These are phyloP conservation scores for Naganishia cerealis DNA, from an alignment of 1,284 basidiomycete species.

Conservation along the genomic window DNA sequence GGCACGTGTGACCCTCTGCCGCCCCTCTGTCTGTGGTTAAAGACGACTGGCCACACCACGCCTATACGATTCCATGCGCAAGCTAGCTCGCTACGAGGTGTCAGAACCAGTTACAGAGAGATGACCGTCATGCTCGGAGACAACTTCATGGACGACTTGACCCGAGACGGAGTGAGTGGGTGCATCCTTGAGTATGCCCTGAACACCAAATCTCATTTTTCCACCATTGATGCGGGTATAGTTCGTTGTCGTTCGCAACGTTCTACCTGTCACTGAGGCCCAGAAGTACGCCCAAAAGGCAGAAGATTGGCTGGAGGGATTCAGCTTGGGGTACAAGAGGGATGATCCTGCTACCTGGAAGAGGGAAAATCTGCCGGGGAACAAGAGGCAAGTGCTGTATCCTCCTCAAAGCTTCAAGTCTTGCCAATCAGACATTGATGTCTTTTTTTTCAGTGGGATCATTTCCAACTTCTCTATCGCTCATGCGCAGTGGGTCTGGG, in stretches of 20 bases:
- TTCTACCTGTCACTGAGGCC: slow-evolving; percentile 40
- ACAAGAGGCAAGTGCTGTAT: slow-evolving; percentile 9
- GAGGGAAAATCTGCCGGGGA: slow-evolving; percentile 19
- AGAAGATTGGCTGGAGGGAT: slow-evolving; percentile 45
- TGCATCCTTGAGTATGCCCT: background rate
- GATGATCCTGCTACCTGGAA: slow-evolving; percentile 46
- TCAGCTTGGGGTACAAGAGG: slow-evolving; percentile 46
- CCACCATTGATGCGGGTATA: background rate
- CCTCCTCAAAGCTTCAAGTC: background rate
- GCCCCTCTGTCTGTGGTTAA: too few species aligned
- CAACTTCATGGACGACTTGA: slow-evolving; percentile 19
- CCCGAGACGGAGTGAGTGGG: slow-evolving; percentile 20
- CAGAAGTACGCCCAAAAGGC: slow-evolving; percentile 39
- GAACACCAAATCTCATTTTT: background rate
- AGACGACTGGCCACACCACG: too few species aligned
- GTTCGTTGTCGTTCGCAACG: slow-evolving; percentile 43
- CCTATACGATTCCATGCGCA: background rate
- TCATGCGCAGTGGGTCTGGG: slow-evolving; percentile 42
- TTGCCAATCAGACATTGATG: background rate
- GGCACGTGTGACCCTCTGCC: too few species aligned
- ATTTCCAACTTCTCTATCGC: slow-evolving; percentile 36
- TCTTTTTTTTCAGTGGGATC: slow-evolving; percentile 19
- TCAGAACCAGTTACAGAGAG: background rate
- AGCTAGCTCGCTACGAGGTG: background rate
- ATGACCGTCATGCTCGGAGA: background rate